Percentiles rank a stretch among this genome's conserved stretches.
phyloP scores from a whole-genome alignment of 257 asterid genomes.

The Voacanga thouarsii region DNA sequence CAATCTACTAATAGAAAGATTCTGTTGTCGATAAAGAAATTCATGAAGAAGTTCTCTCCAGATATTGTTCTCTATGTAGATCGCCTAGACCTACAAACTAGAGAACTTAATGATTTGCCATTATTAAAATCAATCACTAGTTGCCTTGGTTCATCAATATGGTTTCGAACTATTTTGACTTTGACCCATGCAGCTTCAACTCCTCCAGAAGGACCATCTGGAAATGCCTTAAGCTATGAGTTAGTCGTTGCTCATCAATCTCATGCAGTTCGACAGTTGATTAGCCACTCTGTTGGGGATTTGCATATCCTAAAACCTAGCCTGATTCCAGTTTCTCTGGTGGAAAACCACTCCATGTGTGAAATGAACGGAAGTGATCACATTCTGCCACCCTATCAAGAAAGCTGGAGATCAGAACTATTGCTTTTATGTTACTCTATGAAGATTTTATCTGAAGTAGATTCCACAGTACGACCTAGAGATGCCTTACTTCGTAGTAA shows the following conservation, averaged over 20 bases:
- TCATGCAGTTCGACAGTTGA: slow-evolving; percentile 38
- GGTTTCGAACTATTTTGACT: slow-evolving; percentile 54
- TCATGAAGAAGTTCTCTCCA: slow-evolving; percentile 51
- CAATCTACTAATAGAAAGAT: slow-evolving; percentile 46
- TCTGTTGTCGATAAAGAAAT: slow-evolving; percentile 53
- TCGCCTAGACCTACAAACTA: slow-evolving; percentile 52
- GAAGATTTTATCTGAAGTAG: slow-evolving; percentile 55
- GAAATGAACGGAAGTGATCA: slow-evolving; percentile 29
- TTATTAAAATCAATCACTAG: slow-evolving; percentile 45
- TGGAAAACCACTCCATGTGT: slow-evolving; percentile 44
- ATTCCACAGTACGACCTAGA: slow-evolving; percentile 24
- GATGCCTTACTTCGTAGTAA: slow-evolving; percentile 9
- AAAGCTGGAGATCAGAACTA: slow-evolving; percentile 56
- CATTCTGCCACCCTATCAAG: slow-evolving; percentile 32
- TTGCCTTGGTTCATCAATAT: slow-evolving; percentile 66
- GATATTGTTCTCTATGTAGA: slow-evolving; percentile 77
- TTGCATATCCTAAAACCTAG: slow-evolving; percentile 21
- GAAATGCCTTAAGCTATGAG: slow-evolving; percentile 45
- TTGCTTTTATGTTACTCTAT: slow-evolving; percentile 59
- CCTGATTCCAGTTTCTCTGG: slow-evolving; percentile 46
- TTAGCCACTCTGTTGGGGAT: slow-evolving; percentile 39
- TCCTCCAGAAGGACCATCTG: slow-evolving; percentile 65
- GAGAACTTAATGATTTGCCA: slow-evolving; percentile 50
- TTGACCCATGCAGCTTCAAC: slow-evolving; percentile 68
- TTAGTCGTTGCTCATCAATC: slow-evolving; percentile 43